These are phyloP conservation scores for Leucocoprinus sp. DNA, from an alignment of 768 basidiomycete species.

Conservation along the genomic window DNA sequence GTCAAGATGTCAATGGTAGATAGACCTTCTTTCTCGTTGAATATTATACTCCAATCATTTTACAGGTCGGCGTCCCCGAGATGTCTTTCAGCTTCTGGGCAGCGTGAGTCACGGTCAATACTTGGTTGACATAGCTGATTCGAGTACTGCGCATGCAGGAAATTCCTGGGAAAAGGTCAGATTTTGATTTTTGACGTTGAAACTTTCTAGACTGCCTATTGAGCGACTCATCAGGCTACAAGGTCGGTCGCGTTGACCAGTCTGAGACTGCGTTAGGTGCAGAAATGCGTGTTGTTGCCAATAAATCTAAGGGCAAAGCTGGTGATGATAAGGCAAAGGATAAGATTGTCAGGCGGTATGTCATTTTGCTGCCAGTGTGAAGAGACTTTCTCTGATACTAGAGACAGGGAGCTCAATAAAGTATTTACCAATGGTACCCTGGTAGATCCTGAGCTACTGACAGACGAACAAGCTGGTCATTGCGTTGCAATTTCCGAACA, in stretches of 20 bases:
- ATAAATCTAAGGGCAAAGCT: constrained; percentile 48
- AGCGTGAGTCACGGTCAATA: constrained; percentile 42
- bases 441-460: constrained; percentile 81
- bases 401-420: constrained; percentile 75
- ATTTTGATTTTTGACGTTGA: too few species aligned
- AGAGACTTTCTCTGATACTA: neutral
- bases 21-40: neutral
- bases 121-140: neutral
- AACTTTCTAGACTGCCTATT: too few species aligned
- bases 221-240: constrained; percentile 52
- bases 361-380: neutral
- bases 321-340: constrained; percentile 60
- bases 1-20: constrained; percentile 99
- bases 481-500: constrained; percentile 84
- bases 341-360: constrained; percentile 81
- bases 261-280: constrained; percentile 94
- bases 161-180: constrained; percentile 74
- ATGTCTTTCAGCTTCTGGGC: constrained; percentile 90
- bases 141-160: constrained; percentile 30
- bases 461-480: constrained; percentile 91
- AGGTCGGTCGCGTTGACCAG: constrained; percentile 95
- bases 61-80: constrained; percentile 91
- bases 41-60: neutral
- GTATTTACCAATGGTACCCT: constrained; percentile 96
- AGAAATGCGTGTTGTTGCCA: constrained; percentile 85